These are phyloP conservation scores for Trichoderma sp. DNA, from an alignment of 2,329 filamentous ascomycete species.

Conservation along the genomic window DNA sequence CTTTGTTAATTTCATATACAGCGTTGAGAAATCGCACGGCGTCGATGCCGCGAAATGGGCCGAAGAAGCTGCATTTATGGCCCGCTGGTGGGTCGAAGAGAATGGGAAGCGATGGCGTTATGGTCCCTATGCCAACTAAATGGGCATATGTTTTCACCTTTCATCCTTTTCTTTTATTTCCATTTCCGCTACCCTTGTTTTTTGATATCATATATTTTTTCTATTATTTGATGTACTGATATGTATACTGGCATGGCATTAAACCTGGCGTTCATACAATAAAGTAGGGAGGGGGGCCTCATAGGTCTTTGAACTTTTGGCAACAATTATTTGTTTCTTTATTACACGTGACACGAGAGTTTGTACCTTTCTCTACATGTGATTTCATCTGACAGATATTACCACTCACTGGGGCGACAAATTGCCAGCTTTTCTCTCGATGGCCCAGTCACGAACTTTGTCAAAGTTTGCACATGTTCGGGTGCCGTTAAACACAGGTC, in stretches of 20 bases:
- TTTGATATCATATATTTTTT: neutral
- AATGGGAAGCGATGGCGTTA: conserved; percentile 36
- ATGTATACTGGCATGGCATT: conserved; percentile 12
- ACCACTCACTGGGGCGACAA: neutral
- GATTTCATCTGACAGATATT: neutral
- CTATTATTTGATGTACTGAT: neutral
- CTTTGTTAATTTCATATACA: conserved; percentile 23
- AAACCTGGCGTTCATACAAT: conserved; percentile 10
- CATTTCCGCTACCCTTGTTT: neutral
- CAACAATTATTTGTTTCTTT: neutral
- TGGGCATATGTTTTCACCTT: neutral
- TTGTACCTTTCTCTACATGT: neutral
- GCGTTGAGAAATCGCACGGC: conserved; percentile 25
- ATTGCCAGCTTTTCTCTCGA: neutral
- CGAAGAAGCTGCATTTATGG: conserved; percentile 34
- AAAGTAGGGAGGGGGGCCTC: neutral
- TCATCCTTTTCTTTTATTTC: neutral
- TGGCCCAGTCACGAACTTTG: neutral
- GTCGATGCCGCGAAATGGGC: conserved; percentile 31
- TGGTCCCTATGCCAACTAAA: conserved; percentile 17
- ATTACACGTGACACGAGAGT: neutral
- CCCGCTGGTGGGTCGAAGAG: conserved; percentile 36
- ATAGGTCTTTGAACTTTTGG: conserved; percentile 1
- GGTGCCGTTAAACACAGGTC: neutral
- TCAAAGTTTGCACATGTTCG: neutral